phyloP scores from a whole-genome alignment of 2,329 filamentous ascomycete species.

The Calonectria pteridis region DNA sequence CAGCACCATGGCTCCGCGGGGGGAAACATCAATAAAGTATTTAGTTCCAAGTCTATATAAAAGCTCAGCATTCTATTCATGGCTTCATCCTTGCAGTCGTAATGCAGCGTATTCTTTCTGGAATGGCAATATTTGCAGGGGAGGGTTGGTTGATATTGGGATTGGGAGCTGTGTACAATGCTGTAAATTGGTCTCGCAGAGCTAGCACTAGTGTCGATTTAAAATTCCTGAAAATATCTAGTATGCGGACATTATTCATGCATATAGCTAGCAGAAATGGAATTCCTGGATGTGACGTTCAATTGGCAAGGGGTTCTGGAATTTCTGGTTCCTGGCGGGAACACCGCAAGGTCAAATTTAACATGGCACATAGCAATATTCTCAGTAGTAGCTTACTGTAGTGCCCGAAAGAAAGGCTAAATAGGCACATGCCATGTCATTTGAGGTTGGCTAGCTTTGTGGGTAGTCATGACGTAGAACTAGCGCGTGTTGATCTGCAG shows the following conservation, averaged over 20 bases:
- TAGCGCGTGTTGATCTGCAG: background rate
- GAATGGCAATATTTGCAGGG: too few relatives aligned
- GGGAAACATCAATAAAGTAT: too few relatives aligned
- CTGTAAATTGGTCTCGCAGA: background rate
- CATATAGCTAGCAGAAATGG: background rate
- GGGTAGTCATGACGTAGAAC: background rate
- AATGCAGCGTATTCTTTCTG: too few relatives aligned
- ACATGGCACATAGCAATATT: background rate
- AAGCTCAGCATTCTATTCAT: too few relatives aligned
- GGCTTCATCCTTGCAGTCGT: too few relatives aligned
- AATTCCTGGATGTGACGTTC: background rate
- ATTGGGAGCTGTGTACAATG: background rate
- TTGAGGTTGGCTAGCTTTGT: background rate
- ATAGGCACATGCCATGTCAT: background rate
- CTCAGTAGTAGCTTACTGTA: background rate
- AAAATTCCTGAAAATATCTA: background rate
- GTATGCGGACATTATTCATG: background rate
- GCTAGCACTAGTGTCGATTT: accelerated
- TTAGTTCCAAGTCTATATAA: too few relatives aligned
- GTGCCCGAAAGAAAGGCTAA: background rate
- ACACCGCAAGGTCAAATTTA: background rate
- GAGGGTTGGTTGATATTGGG: background rate
- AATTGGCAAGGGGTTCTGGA: background rate
- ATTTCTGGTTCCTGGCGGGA: background rate
- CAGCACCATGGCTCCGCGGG: too few relatives aligned